Evolutionary conservation across 179 eudicot genomes (phyloP), one percentile per base, ranked within the genome.

Genomic region (Patellifolia procumbens): DNA sequence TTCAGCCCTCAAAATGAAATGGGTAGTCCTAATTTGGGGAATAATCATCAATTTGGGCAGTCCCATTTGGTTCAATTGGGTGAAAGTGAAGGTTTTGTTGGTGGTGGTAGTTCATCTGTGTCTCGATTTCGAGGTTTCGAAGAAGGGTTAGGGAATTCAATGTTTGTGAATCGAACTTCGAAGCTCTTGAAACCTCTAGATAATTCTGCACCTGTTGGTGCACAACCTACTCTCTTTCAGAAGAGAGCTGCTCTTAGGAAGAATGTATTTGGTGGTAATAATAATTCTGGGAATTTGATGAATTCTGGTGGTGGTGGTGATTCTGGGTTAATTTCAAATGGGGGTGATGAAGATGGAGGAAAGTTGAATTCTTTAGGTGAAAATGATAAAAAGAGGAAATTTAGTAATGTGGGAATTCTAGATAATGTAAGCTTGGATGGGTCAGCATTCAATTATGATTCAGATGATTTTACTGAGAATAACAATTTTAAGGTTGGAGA

Each of bases 201-300:
- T 16, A 86, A 88, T 80, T 87, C 85, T 26, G 73, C 90, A 71
- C 86, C 98, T 6, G 76, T 74, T 51, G 96, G 92, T 5, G 80
- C 89, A 20, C 97, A 90, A 24, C 97, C 98, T 1, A 94, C 98
- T 49, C 86, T 94, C 7, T 94, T 92, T 68, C 98, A 94, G 62
- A 94, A 94, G 56, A 83, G 98, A 74, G 98, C 94, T 55, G 98
- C 98, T 37, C 85, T 88, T 55, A 81, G 96, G 76, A 92, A 87
- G 84, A 93, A 87, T 71, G 85, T 85, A 20, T 63, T 63, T 63
- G 22, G 26, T 63, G 43, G 11, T 63, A 26, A 26, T 65, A n/a
- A n/a, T n/a, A 73, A 12, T 76, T 79, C 79, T 20, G 76, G 80
- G 49, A 83, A 79, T 77, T 67, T 85, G 68, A 80, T 82, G 64